A percentile compares a stretch with the other conserved stretches of the same genome.
These are phyloP conservation scores for Neocucurbitaria cava DNA, from an alignment of 2,329 filamentous ascomycete genomes.

Conservation along the genomic window DNA sequence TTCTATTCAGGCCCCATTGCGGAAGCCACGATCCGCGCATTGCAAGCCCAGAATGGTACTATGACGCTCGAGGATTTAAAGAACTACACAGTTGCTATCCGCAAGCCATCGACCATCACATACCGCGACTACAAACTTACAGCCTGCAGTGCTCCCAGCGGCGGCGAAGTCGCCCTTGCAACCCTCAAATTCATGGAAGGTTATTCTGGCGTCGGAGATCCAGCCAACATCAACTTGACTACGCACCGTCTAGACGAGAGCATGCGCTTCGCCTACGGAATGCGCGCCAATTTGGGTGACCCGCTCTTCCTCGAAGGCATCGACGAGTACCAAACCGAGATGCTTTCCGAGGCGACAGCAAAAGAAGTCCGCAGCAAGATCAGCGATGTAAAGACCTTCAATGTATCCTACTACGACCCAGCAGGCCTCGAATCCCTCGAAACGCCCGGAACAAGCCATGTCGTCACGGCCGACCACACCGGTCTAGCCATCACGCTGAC, in stretches of 20 bases:
- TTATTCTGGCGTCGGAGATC: constrained; percentile 69
- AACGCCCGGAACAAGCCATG: constrained; percentile 76
- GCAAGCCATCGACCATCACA: constrained; percentile 63
- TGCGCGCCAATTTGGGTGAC: constrained; percentile 80
- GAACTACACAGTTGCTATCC: constrained; percentile 72
- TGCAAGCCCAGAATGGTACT: constrained; percentile 76
- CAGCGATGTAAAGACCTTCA: constrained; percentile 72
- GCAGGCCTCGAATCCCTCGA: constrained; percentile 69
- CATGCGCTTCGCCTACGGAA: constrained; percentile 85
- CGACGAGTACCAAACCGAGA: constrained; percentile 66
- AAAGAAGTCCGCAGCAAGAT: constrained; percentile 70
- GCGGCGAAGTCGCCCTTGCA: constrained; percentile 76
- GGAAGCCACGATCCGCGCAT: constrained; percentile 72
- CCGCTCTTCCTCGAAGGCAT: constrained; percentile 74
- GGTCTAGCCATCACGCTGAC: constrained; percentile 83
- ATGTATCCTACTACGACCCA: constrained; percentile 77
- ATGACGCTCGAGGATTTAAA: constrained; percentile 82
- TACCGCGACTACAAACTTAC: constrained; percentile 74
- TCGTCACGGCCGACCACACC: constrained; percentile 72
- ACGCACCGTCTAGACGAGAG: constrained; percentile 87
- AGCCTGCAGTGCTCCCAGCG: constrained; percentile 75
- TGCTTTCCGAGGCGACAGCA: constrained; percentile 70
- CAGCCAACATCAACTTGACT: constrained; percentile 67
- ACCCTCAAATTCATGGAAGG: constrained; percentile 85
- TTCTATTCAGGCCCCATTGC: constrained; percentile 80